These are phyloP conservation scores for Triglochin maritima DNA, from an alignment of 106 monocot species.

Conservation along the genomic window DNA sequence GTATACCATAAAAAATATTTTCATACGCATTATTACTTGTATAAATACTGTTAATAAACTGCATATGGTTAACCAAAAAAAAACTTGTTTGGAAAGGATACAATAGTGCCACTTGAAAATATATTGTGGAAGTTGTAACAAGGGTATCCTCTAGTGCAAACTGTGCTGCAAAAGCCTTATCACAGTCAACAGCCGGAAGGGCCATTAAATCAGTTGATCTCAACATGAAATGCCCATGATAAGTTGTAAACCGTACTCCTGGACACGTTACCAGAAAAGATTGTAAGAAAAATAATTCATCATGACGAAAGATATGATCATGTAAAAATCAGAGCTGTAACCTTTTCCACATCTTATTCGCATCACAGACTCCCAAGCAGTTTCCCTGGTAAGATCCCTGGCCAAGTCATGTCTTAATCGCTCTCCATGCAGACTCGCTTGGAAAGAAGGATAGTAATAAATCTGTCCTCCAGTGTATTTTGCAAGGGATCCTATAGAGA, in stretches of 20 bases:
- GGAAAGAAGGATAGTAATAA: conserved; percentile 88
- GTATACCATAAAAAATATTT: no score
- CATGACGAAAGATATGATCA: background rate
- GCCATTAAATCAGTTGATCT: conserved; percentile 91
- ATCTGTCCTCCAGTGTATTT: conserved; percentile 98
- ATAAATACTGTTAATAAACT: no score
- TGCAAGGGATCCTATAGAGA: conserved; percentile 52
- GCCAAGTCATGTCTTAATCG: conserved; percentile 72
- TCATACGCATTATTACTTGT: no score
- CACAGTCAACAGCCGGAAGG: conserved; percentile 95
- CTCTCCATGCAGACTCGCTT: conserved; percentile 41
- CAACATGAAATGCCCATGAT: conserved; percentile 97
- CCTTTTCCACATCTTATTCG: conserved; percentile 98
- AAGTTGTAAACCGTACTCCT: conserved; percentile 93
- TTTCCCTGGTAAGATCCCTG: conserved; percentile 87
- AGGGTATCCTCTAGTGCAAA: conserved; percentile 79
- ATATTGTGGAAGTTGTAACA: conserved; percentile 76
- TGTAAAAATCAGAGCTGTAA: background rate
- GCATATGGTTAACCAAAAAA: background rate
- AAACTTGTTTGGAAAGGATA: conserved; percentile 46
- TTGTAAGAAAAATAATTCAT: background rate
- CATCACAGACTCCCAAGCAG: conserved; percentile 99
- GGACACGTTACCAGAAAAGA: conserved; percentile 6
- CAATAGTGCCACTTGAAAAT: conserved; percentile 97
- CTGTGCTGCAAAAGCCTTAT: conserved; percentile 97